phyloP scores from a whole-genome alignment of 2,329 filamentous ascomycete species.

The Xylaria sp. region DNA sequence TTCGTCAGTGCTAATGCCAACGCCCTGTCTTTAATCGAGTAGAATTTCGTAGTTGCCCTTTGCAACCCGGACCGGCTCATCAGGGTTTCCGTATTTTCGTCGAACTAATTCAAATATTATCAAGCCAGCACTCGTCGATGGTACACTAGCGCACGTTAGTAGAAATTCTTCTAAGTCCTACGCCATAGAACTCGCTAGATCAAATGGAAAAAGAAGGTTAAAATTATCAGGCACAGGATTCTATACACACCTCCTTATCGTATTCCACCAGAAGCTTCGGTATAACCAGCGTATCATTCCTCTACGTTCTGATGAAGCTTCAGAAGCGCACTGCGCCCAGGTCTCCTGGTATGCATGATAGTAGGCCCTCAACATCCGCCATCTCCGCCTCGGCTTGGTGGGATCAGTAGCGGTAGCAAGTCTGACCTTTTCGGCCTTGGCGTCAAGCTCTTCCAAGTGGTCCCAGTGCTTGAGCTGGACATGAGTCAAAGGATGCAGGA shows the following conservation, averaged over 20 bases:
- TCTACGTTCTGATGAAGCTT: constrained; percentile 66
- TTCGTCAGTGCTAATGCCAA: background rate
- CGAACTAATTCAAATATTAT: constrained; percentile 83
- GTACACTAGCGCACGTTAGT: constrained; percentile 57
- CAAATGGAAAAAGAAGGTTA: background rate
- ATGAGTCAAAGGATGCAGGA: constrained; percentile 77
- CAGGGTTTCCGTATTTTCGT: constrained; percentile 73
- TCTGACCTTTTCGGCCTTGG: constrained; percentile 61
- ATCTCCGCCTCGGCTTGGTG: constrained; percentile 51
- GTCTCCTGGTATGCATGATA: constrained; percentile 77
- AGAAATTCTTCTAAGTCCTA: background rate
- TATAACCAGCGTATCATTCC: constrained; percentile 73
- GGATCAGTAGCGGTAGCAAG: constrained; percentile 47
- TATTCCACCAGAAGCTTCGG: constrained; percentile 76
- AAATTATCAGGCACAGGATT: background rate
- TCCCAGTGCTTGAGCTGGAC: constrained; percentile 79
- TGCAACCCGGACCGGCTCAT: constrained; percentile 70
- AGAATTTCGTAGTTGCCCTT: constrained; percentile 78
- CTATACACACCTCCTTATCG: constrained; percentile 58
- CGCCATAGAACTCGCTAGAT: background rate
- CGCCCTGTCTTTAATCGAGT: constrained; percentile 53
- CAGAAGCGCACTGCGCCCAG: constrained; percentile 65
- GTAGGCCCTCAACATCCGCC: constrained; percentile 70
- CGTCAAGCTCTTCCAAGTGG: constrained; percentile 76
- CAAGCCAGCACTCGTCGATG: constrained; percentile 78